phyloP scores from a whole-genome alignment of 1,284 basidiomycete species.

The Ganoderma multipileum region DNA sequence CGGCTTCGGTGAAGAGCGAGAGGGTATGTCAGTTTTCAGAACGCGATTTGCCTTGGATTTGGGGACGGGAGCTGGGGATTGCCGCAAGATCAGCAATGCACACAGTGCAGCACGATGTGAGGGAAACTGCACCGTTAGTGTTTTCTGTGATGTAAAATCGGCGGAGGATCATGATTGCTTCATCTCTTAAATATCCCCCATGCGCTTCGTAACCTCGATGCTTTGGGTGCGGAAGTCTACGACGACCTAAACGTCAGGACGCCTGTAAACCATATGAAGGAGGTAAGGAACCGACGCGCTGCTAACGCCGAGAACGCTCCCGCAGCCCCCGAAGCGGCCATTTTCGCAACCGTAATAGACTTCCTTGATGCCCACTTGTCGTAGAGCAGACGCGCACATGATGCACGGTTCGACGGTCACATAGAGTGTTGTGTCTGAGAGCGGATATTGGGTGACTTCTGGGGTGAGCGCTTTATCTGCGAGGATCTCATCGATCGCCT shows the following conservation, averaged over 20 bases:
- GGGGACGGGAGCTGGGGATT: conserved; percentile 70
- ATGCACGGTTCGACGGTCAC: conserved; percentile 99
- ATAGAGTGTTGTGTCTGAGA: conserved; percentile 87
- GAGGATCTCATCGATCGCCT: conserved; percentile 93
- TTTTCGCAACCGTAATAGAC: conserved; percentile 97
- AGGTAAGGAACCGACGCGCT: conserved; percentile 37
- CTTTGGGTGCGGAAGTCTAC: conserved; percentile 68
- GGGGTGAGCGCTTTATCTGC: conserved; percentile 66
- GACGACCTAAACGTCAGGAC: not conserved
- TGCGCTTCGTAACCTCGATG: conserved; percentile 81
- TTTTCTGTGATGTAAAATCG: conserved; percentile 98
- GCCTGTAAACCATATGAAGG: not conserved
- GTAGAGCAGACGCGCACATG: conserved; percentile 96
- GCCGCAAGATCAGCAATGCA: conserved; percentile 3
- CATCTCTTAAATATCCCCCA: conserved; percentile 88
- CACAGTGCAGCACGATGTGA: too few relatives aligned
- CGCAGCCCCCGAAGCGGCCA: conserved; percentile 97
- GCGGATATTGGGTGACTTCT: conserved; percentile 59
- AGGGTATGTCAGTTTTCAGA: conserved; percentile 76
- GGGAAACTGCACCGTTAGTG: conserved; percentile 72
- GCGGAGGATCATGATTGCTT: conserved; percentile 94
- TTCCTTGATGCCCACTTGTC: conserved; percentile 91
- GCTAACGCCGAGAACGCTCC: conserved; percentile 92
- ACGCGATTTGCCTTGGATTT: conserved; percentile 76
- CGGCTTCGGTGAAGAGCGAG: conserved; percentile 25